Evolutionary conservation across 2,329 filamentous ascomycete genomes (phyloP).

Genomic region (Aspergillus melleus): DNA sequence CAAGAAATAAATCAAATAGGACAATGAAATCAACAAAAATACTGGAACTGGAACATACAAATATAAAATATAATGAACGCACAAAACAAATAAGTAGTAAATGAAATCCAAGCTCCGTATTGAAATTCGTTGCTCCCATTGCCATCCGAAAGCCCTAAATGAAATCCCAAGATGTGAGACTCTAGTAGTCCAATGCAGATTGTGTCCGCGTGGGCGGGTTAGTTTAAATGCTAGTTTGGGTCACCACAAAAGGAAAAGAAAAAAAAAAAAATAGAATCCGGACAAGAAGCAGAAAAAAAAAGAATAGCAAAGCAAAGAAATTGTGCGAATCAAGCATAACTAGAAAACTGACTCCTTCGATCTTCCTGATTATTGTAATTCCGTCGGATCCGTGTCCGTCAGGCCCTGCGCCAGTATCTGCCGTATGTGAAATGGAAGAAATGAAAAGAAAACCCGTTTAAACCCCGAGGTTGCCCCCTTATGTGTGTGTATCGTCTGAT

Average conservation of each 20-base stretch:
- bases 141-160: conserved; percentile 5
- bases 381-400: conserved; percentile 3
- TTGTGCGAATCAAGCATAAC: conserved; percentile 5
- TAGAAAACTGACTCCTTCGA: neutral
- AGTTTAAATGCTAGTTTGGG: conserved; percentile 5
- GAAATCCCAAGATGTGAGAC: neutral
- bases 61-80: neutral
- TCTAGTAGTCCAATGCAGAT: conserved; percentile 7
- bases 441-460: neutral
- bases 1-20: neutral
- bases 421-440: neutral
- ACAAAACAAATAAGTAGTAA: conserved; percentile 3
- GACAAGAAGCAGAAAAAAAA: neutral
- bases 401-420: conserved; percentile 4
- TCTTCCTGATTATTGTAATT: neutral
- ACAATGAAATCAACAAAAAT: neutral
- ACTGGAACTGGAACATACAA: neutral
- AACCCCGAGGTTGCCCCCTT: conserved; percentile 21
- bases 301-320: neutral
- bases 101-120: conserved; percentile 2
- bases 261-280: neutral
- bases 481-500: conserved; percentile 15
- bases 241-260: neutral
- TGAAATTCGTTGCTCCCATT: neutral
- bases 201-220: neutral